Evolutionary conservation across 192 early-diverging fungal genomes (phyloP), one percentile per base, ranked within the genome.

Genomic region (Irineochytrium annulatum): DNA sequence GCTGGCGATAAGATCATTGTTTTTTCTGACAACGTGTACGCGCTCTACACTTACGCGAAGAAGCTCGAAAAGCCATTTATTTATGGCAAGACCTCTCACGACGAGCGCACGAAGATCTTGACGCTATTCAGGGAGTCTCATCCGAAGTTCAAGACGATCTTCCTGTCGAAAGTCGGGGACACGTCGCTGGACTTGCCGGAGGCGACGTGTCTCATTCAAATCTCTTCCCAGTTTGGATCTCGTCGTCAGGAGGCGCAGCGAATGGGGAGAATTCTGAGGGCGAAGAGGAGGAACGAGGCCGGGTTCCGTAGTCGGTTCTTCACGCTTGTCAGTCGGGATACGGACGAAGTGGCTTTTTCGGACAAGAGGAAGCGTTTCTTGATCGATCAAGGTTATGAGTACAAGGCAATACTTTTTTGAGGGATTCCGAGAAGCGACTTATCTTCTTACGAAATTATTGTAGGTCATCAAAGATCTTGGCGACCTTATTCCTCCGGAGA

Each of bases 141-240:
- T 32, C 60, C 56, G 14, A 13, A 44, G 11, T 80, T 76, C 49
- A 43, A 63, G 33, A 80, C 78, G 3, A 73, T 80, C 33, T 89
- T 87, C 45, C 55, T 89, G 34, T 86, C 83, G 29, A 83, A 89
- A 74, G 95, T 99, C 57, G 97, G 97, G 65, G 97, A 99, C 72
- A 99, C 97, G 22, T 96, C 93, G 26, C 86, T 99, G n/a, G 97
- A 99, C 78, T 71, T 99, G 52, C 95, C 97, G 26, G 97, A 97
- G 68, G 97, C 97, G 0, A 99, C 97, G 1, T 98, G 95, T 58
- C 72, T 99, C 60, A 98, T 99, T 71, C 97, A 99, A 70, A 95
- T 99, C 3, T 93, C 92, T 3, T 92, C 91, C 1, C 96, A 98
- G 68, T 97, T 93, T 74, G 95, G 97, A 14, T 93, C 91, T 20